Base-by-base conservation (phyloP, 345 rosid genomes). In the Isatis tinctoria region DNA sequence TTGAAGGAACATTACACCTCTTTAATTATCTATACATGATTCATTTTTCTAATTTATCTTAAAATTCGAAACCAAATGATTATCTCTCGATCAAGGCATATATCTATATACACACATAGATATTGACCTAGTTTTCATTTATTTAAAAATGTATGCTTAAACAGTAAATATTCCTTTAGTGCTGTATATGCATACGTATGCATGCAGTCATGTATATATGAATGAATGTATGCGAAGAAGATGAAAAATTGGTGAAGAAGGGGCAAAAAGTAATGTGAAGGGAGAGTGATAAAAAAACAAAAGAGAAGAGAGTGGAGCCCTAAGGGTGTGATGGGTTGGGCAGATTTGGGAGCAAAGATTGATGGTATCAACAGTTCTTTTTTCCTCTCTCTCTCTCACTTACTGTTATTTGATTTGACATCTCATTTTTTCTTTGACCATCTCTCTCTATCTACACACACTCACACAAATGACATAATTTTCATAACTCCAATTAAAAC, bases 241-340 rank as follows among this genome's bases (percentile, higher is more conserved):
- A 60, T 66, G 78, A 66, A 45, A 67, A 20, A 67, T 51, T 30
- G 33, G 66, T 66, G 67, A 67, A 48, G 67, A 58, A 73, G 73
- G 43, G 69, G 74, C 58, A 75, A 71, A 68, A 75, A 75, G 69
- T 68, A 75, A 68, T 68, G 79, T 75, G 69, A 68, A 67, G 7
- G 74, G 69, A 68, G 65, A 69, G 64, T 41, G 58, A 68, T 60
- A 53, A 12, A 77, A 66, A 77, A 43, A 71, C 56, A 70, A 71
- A 71, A 70, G 76, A 57, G 67, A 58, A 70, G 76, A 71, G 76
- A 71, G 80, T 77, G 80, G 80, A 77, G 80, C 80, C 80, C 80
- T 71, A 77, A 70, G 80, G 67, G 80, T 64, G 80, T 77, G 80
- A 77, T 77, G 76, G 79, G 80, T 77, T 77, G 80, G 76, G 76